phyloP scores from a whole-genome alignment of 2,329 filamentous ascomycete species.

The Fusarium floridanum region DNA sequence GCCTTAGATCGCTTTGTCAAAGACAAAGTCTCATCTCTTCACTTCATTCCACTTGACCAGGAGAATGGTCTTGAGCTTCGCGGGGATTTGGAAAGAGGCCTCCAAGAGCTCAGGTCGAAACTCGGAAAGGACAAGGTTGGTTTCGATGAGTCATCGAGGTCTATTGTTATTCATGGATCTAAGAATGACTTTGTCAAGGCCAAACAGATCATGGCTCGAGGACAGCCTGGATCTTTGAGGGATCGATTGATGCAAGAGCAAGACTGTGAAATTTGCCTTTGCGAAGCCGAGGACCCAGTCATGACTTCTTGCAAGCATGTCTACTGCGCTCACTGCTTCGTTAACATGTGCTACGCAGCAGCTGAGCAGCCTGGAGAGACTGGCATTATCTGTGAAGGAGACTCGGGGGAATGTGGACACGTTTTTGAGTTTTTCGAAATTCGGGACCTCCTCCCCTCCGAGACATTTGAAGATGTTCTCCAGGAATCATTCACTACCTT shows the following conservation, averaged over 20 bases:
- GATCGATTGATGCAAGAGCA: conserved; percentile 18
- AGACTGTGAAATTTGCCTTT: conserved; percentile 54
- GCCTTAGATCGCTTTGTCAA: not conserved
- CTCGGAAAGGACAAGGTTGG: conserved; percentile 47
- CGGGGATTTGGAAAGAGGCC: conserved; percentile 52
- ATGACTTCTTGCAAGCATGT: conserved; percentile 54
- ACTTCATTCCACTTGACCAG: conserved; percentile 47
- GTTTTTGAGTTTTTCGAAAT: not conserved
- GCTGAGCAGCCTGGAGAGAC: not conserved
- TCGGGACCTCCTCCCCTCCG: not conserved
- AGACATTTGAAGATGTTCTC: not conserved
- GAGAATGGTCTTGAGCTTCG: conserved; percentile 44
- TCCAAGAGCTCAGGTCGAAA: conserved; percentile 40
- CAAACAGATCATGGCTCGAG: rapidly evolving
- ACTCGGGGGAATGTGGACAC: not conserved
- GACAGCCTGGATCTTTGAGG: not conserved
- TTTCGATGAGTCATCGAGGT: conserved; percentile 50
- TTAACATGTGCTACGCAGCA: conserved; percentile 29
- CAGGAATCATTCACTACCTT: not conserved
- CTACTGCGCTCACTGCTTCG: conserved; percentile 60
- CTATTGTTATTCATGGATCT: conserved; percentile 50
- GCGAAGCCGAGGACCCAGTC: conserved; percentile 52
- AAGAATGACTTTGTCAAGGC: not conserved
- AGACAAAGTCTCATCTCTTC: not conserved
- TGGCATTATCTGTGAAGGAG: not conserved